phyloP scores from a whole-genome alignment of 2,329 filamentous ascomycete species.

The Daldinia eschscholtzii region DNA sequence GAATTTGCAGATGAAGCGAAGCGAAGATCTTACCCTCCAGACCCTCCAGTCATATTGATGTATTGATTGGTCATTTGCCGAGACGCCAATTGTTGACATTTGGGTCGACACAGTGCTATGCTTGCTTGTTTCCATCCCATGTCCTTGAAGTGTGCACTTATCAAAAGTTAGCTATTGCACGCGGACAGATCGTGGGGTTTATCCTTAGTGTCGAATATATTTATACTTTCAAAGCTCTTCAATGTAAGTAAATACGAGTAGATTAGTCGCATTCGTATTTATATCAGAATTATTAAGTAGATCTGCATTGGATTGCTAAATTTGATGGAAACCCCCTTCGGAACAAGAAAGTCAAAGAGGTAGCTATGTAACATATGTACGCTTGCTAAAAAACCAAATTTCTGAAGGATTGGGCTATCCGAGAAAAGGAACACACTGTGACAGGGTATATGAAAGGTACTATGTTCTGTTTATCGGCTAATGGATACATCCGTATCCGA shows the following conservation, averaged over 20 bases:
- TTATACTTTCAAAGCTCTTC: background rate
- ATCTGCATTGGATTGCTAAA: background rate
- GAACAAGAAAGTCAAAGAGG: background rate
- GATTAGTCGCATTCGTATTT: background rate
- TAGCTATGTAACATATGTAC: background rate
- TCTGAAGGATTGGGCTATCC: slow-evolving; percentile 31
- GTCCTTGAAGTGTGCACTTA: background rate
- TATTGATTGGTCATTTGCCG: slow-evolving; percentile 29
- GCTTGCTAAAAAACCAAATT: background rate
- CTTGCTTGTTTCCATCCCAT: background rate
- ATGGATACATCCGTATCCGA: background rate
- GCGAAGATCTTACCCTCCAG: slow-evolving; percentile 28
- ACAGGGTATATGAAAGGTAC: slow-evolving; percentile 25
- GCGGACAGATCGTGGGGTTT: slow-evolving; percentile 6
- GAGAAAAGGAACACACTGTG: slow-evolving; percentile 34
- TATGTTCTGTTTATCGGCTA: slow-evolving; percentile 3
- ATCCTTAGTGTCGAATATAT: background rate
- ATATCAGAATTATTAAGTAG: background rate
- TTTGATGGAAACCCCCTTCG: background rate
- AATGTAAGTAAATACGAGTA: background rate
- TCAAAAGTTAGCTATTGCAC: slow-evolving; percentile 5
- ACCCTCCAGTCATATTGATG: slow-evolving; percentile 22
- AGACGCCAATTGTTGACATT: slow-evolving; percentile 23
- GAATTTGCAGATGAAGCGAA: slow-evolving; percentile 12
- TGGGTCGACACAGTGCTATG: slow-evolving; percentile 11